Evolutionary conservation across 306 rosid species (phyloP), one percentile per base, ranked within the genome.

Genomic region (Inga oerstediana): DNA sequence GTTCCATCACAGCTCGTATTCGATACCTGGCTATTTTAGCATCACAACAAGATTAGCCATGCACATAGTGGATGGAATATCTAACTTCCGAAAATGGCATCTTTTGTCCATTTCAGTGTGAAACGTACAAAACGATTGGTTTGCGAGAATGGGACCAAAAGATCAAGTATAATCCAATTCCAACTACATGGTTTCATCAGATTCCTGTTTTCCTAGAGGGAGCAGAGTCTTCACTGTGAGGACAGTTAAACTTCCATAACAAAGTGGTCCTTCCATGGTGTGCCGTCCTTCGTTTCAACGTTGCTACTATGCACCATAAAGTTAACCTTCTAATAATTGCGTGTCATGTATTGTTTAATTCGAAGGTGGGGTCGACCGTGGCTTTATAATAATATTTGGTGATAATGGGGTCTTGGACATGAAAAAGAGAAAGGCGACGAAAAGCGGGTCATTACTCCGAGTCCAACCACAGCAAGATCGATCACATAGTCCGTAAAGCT

Each of bases 381-480:
- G 72, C 37, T 52, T 43, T 59, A 91, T 91, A 35, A 39, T 6
- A 6, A 35, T 64, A 64, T 65, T 32, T 32, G 43, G n/a, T 2
- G 41, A 32, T 32, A 13, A 65, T 65, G 71, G 76, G 91, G 92
- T 89, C 73, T 72, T 32, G 86, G 83, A 86, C 75, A 81, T 86
- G 81, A 66, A 88, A 85, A 82, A 69, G 89, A 88, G 93, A 61
- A 79, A 84, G 85, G 79, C 79, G 90, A 89, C 83, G 91, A 89
- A 89, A 90, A 89, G 89, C 84, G 81, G 81, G 86, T 35, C 72
- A 84, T 64, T 62, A 88, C 74, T 76, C 87, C 81, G 89, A 88
- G 80, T 91, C 87, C 82, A 89, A 82, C 66, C 89, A 91, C 88
- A 83, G 66, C 89, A 91, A 86, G 88, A 91, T 89, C 89, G 84